Conservation (phyloP, 768 basidiomycete genomes). For the Pulveroboletus sp. region DNA sequence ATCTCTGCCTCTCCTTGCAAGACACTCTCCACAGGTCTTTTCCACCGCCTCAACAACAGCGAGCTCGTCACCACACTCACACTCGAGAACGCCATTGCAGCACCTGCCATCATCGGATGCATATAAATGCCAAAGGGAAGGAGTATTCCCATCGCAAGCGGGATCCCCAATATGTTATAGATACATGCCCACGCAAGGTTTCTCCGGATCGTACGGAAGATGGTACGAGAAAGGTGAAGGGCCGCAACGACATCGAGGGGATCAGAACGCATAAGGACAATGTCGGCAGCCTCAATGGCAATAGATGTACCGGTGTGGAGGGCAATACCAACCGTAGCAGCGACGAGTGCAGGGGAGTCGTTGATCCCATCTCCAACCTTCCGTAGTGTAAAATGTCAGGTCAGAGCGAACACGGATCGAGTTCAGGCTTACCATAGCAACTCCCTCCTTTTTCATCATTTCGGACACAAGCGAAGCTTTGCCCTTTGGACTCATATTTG, state of each 20-base stretch:
- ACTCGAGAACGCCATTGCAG: slow-evolving; percentile 96
- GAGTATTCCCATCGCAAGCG: slow-evolving; percentile 96
- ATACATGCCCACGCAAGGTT: slow-evolving; percentile 97
- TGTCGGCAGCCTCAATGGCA: slow-evolving; percentile 96
- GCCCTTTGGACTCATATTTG: slow-evolving; percentile 91
- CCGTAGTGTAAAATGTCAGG: neutral
- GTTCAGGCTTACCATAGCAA: slow-evolving; percentile 75
- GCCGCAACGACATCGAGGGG: slow-evolving; percentile 97
- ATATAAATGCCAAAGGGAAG: slow-evolving; percentile 88
- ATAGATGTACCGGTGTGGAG: slow-evolving; percentile 95
- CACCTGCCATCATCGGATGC: slow-evolving; percentile 98
- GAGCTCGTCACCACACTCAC: slow-evolving; percentile 94
- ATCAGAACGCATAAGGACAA: slow-evolving; percentile 96
- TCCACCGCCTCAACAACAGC: slow-evolving; percentile 82
- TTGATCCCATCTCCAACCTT: slow-evolving; percentile 99
- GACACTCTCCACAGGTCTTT: slow-evolving; percentile 60
- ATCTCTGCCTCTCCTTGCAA: slow-evolving; percentile 52
- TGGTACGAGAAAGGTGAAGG: slow-evolving; percentile 80
- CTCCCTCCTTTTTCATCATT: slow-evolving; percentile 70
- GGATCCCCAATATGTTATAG: slow-evolving; percentile 91
- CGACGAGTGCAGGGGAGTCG: slow-evolving; percentile 95
- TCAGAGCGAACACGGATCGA: neutral
- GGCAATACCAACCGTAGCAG: slow-evolving; percentile 94
- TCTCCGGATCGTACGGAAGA: slow-evolving; percentile 85
- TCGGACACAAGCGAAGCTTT: slow-evolving; percentile 85